Conservation (phyloP, 495 filamentous ascomycete genomes). For the Patellaria atrata region DNA sequence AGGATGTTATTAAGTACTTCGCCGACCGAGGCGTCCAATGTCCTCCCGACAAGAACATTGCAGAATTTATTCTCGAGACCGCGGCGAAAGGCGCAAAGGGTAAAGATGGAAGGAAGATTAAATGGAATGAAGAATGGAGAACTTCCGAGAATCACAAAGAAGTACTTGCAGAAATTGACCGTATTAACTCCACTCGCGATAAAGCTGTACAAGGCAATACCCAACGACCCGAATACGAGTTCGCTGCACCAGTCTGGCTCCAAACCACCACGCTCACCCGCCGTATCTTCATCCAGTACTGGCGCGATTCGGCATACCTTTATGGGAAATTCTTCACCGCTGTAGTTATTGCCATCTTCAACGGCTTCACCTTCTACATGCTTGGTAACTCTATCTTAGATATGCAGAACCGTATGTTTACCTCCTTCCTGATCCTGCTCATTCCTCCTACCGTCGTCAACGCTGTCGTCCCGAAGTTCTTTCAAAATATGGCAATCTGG, state of each 20-base stretch:
- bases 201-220: slow-evolving; percentile 30
- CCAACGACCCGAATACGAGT: slow-evolving; percentile 35
- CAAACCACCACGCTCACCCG: slow-evolving; percentile 49
- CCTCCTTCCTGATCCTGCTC: slow-evolving; percentile 56
- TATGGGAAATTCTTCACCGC: slow-evolving; percentile 60
- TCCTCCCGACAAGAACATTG: slow-evolving; percentile 55
- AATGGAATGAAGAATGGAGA: slow-evolving; percentile 64
- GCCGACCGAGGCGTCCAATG: slow-evolving; percentile 44
- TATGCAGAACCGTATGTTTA: slow-evolving; percentile 74
- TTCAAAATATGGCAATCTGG: slow-evolving; percentile 60
- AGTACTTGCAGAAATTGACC: slow-evolving; percentile 45
- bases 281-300: slow-evolving; percentile 54
- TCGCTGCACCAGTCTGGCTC: slow-evolving; percentile 44
- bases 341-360: slow-evolving; percentile 46
- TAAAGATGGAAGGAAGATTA: slow-evolving; percentile 36
- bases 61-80: slow-evolving; percentile 76
- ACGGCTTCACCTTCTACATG: slow-evolving; percentile 67
- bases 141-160: slow-evolving; percentile 40
- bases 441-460: slow-evolving; percentile 61
- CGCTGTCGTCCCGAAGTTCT: slow-evolving; percentile 73
- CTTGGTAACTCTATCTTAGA: slow-evolving; percentile 51
- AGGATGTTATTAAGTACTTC: slow-evolving; percentile 52
- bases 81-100: slow-evolving; percentile 46
- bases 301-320: slow-evolving; percentile 57
- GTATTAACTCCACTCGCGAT: slow-evolving; percentile 41